Evolutionary conservation across 2,329 filamentous ascomycete species (phyloP).

Genomic region (Leptoxyphium fumago): DNA sequence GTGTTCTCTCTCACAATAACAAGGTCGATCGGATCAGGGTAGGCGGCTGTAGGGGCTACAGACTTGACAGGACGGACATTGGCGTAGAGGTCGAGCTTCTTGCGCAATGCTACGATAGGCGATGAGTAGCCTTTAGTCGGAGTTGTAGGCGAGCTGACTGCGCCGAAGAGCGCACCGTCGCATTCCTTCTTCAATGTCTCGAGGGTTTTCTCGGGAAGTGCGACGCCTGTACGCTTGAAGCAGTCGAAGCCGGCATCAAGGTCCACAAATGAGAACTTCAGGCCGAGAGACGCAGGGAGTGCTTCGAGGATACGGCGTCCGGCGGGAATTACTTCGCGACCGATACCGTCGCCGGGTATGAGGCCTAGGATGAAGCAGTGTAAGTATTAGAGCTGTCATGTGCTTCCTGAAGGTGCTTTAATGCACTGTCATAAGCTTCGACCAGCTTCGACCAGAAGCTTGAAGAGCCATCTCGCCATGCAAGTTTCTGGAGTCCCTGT

Average conservation of each 20-base stretch:
- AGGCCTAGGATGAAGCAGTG: constrained; percentile 45
- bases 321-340: constrained; percentile 91
- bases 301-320: constrained; percentile 85
- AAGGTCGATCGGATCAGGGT: constrained; percentile 61
- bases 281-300: constrained; percentile 72
- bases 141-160: constrained; percentile 77
- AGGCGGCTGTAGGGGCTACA: constrained; percentile 42
- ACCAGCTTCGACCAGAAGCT: no score
- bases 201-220: constrained; percentile 82
- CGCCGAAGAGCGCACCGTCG: constrained; percentile 90
- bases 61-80: constrained; percentile 95
- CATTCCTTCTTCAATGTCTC: constrained; percentile 80
- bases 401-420: no score
- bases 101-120: constrained; percentile 91
- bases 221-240: constrained; percentile 77
- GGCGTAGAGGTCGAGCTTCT: constrained; percentile 86
- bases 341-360: constrained; percentile 96
- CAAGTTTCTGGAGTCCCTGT: not conserved
- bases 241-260: constrained; percentile 87
- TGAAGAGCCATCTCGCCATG: not conserved
- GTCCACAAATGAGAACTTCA: constrained; percentile 89
- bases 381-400: no score
- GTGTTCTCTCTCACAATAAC: constrained; percentile 99
- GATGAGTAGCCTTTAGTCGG: constrained; percentile 92
- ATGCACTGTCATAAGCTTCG: no score